Evolutionary conservation across 257 asterid species (phyloP), one percentile per base, ranked within the genome.

Genomic region (Cynanchum wilfordii): DNA sequence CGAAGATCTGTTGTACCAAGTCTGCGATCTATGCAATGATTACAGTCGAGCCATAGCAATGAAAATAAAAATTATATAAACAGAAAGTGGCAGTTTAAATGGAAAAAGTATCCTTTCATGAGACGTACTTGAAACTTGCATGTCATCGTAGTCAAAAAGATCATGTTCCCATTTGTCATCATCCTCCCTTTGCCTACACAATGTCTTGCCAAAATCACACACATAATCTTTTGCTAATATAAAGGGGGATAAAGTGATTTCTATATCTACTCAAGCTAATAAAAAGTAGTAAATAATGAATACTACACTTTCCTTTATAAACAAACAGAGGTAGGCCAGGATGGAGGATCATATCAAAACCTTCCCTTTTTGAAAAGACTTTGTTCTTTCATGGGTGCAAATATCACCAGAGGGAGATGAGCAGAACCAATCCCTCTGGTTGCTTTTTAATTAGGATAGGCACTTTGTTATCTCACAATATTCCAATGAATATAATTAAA

Each of bases 101-200:
- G 24, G 52, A 69, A 84, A 62, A 69, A 40, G 51, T 17, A 8
- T 57, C 16, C n/a, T 29, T 11, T 58, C 74, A 45, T 45, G 58
- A 6, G 2, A 69, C 80, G 59, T 87, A 90, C 98, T 86, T 78
- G 87, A 83, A 74, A 82, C 73, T 65, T 78, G 91, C 72, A 83
- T 78, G 73, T 56, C 82, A 19, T 68, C 73, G 68, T 77, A 77
- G 60, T 86, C 87, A 29, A 82, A 93, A 73, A 93, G 96, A 81
- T 89, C 96, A 76, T 90, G 97, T 73, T 85, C 88, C 98, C 98
- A 93, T 82, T 93, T 93, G 80, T 85, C 96, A 82, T 86, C 93
- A 72, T 89, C 95, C 74, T 89, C 95, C 77, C 98, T 87, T 80
- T 75, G 90, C 80, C 98, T 93, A 88, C 86, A 89, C 60, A 75